Conservation (phyloP, 257 asterid genomes). For the Jasminum sambac region DNA sequence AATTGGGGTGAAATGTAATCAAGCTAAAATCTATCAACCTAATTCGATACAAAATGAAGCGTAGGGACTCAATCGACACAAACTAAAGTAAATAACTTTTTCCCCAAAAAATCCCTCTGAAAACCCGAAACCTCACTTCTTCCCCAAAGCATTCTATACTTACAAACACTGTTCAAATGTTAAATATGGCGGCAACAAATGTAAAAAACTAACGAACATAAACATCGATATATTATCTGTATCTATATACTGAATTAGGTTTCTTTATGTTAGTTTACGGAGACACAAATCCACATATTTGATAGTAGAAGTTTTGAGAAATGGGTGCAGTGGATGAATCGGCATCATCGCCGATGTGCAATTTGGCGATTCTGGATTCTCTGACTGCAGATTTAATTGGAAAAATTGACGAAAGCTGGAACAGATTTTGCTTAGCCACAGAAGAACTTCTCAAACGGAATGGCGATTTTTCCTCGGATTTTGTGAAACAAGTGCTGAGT, state of each 20-base stretch:
- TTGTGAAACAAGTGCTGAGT: conserved; percentile 44
- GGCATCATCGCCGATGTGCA: conserved; percentile 42
- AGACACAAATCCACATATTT: neutral
- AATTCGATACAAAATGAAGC: too few relatives aligned
- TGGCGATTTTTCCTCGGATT: conserved; percentile 45
- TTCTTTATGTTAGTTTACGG: neutral
- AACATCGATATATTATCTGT: neutral
- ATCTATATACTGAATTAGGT: neutral
- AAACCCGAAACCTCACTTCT: neutral
- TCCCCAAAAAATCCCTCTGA: too few relatives aligned
- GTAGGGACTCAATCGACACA: too few relatives aligned
- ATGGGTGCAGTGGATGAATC: conserved; percentile 51
- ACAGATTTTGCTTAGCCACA: conserved; percentile 52
- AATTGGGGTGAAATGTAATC: too few relatives aligned
- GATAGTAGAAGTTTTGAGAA: neutral
- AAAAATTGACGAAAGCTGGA: conserved; percentile 69
- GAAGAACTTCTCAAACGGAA: conserved; percentile 52
- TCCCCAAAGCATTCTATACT: conserved; percentile 19
- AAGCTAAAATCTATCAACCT: conserved; percentile 34
- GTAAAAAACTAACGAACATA: neutral
- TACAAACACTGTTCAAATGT: neutral
- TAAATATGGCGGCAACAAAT: conserved; percentile 8
- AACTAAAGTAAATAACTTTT: too few relatives aligned
- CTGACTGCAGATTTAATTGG: conserved; percentile 42
- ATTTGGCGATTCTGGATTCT: conserved; percentile 58